Evolutionary conservation across 208 protist genomes (phyloP), one percentile per base, ranked within the genome.

Genomic region (Crithidia thermophila): DNA sequence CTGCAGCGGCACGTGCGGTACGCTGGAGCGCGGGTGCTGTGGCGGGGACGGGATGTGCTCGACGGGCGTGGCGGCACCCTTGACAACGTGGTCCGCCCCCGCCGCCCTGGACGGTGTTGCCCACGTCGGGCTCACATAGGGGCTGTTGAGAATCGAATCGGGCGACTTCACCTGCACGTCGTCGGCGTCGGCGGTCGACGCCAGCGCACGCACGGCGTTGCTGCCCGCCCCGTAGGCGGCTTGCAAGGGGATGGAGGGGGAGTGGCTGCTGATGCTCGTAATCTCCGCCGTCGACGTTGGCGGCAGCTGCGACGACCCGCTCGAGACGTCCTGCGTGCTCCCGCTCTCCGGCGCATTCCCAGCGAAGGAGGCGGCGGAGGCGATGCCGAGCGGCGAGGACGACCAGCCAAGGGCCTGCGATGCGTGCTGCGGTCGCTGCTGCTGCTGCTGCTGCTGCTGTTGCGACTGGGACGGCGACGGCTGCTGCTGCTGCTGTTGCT

Each of bases 221-320:
- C 58, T 61, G 49, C 67, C 67, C 3, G 50, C 42, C 0, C 67
- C 67, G 39, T 67, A 55, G 14, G 67, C 67, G 36, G 62, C 50
- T 21, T 57, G 58, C 27, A 34, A 25, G 18, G 45, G 6, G 16
- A 53, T 21, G 3, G 45, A 39, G 11, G 59, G 30, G 30, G 59
- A 52, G 47, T 30, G 40, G 28, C 34, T 30, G 57, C 34, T 46
- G 14, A 43, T 58, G 39, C 40, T 61, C 2, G 11, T 49, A 10
- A 49, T 14, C 21, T 61, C 55, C 25, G 55, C 36, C 25, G 31
- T 23, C 0, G 21, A 20, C 7, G 39, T 47, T 1, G 36, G 36
- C 11, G 31, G 40, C 27, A 21, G 25, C 2, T 40, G 55, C 11
- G 39, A 49, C 3, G 27, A 61, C 11, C 33, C 25, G 16, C 6